Conservation (phyloP, 805 yeast genomes). For the Metschnikowia henanensis region DNA sequence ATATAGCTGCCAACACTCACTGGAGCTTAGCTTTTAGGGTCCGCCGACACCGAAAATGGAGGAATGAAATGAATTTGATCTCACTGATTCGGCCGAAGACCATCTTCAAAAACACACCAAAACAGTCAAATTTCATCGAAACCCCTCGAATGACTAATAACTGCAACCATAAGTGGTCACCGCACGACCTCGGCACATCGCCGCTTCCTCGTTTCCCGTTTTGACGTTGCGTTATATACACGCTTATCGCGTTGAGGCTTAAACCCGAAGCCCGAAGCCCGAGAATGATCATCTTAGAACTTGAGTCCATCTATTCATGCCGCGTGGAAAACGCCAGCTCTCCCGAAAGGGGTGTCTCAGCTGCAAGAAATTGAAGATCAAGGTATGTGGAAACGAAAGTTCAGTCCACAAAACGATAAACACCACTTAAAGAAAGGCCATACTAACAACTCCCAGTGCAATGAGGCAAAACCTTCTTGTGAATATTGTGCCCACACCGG, state of each 20-base stretch:
- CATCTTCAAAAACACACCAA: too few relatives aligned
- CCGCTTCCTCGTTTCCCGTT: neutral
- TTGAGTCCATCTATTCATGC: neutral
- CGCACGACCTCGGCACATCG: neutral
- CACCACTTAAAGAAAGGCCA: neutral
- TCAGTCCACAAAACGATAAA: too few relatives aligned
- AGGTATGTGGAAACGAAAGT: conserved; percentile 21
- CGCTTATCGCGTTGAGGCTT: neutral
- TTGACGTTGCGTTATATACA: neutral
- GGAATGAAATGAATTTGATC: too few relatives aligned
- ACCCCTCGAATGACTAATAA: too few relatives aligned
- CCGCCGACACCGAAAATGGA: too few relatives aligned
- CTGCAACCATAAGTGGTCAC: too few relatives aligned
- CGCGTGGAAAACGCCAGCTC: conserved; percentile 7
- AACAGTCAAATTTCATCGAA: too few relatives aligned
- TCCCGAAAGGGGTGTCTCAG: conserved; percentile 30
- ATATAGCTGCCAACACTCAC: too few relatives aligned
- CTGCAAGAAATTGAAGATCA: conserved; percentile 31
- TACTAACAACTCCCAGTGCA: conserved; percentile 22
- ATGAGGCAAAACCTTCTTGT: conserved; percentile 32
- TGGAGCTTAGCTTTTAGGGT: too few relatives aligned
- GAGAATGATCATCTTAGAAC: neutral
- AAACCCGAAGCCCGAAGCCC: neutral
- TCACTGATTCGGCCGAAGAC: too few relatives aligned
- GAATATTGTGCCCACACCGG: conserved; percentile 33